Percentiles rank a stretch among this genome's conserved stretches.
Evolutionary conservation across 257 asterid species (phyloP).

Genomic region (Schizonepeta tenuifolia): DNA sequence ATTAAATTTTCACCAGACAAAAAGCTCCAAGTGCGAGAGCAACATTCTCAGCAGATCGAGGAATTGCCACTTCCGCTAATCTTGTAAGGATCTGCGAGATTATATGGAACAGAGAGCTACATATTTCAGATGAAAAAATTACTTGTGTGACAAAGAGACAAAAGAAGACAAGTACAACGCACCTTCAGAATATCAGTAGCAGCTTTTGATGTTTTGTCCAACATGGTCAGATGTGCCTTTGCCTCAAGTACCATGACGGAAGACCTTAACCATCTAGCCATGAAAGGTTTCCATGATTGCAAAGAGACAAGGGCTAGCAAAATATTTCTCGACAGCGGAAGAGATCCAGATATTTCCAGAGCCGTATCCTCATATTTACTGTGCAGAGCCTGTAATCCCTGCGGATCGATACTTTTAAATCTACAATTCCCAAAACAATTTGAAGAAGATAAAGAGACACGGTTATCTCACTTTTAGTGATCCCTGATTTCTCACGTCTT

Average conservation of each 20-base stretch:
- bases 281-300: constrained; percentile 97
- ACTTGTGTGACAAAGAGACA: constrained; percentile 18
- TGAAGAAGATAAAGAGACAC: constrained; percentile 11
- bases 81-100: constrained; percentile 60
- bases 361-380: constrained; percentile 68
- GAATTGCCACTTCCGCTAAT: constrained; percentile 70
- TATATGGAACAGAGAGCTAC: constrained; percentile 25
- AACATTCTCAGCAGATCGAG: constrained; percentile 87
- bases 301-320: constrained; percentile 76
- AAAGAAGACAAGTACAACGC: constrained; percentile 24
- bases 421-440: constrained; percentile 21
- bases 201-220: constrained; percentile 71
- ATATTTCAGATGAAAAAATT: constrained; percentile 18
- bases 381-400: constrained; percentile 66
- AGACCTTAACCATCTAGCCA: constrained; percentile 91
- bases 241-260: constrained; percentile 62
- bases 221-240: constrained; percentile 51
- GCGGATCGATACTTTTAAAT: constrained; percentile 35
- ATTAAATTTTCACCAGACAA: constrained; percentile 59
- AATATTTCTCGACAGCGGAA: constrained; percentile 79
- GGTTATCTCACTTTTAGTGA: constrained; percentile 60
- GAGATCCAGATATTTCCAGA: constrained; percentile 75
- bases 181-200: constrained; percentile 88
- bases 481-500: constrained; percentile 54
- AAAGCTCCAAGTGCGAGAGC: constrained; percentile 90